Conservation (phyloP, 176 grass and related monocot species). For the Bonia amplexicaulis region DNA sequence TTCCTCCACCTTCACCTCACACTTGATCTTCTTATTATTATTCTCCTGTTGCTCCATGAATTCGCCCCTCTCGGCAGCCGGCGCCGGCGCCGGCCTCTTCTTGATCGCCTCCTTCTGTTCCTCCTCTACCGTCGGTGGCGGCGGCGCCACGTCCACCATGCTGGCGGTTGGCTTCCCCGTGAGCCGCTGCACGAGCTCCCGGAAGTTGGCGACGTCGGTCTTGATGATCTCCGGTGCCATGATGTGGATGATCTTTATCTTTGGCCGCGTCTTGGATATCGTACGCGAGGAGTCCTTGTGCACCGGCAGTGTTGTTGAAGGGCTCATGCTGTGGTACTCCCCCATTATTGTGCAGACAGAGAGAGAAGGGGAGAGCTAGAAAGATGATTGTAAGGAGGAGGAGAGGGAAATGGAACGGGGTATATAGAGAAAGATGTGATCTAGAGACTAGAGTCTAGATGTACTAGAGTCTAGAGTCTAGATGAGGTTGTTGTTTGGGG, state of each 20-base stretch:
- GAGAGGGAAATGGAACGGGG: background rate
- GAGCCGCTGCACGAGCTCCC: constrained; percentile 79
- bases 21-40: constrained; percentile 43
- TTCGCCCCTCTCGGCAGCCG: background rate
- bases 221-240: constrained; percentile 86
- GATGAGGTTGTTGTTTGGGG: background rate
- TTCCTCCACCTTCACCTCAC: constrained; percentile 54
- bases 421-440: background rate
- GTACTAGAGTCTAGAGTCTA: background rate
- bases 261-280: constrained; percentile 35
- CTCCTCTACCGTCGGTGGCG: background rate
- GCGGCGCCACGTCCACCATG: background rate
- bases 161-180: constrained; percentile 41
- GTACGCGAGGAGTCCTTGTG: background rate
- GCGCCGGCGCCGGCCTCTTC: constrained; percentile 19
- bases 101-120: background rate
- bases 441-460: background rate
- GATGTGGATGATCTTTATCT: constrained; percentile 77
- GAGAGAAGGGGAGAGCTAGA: background rate
- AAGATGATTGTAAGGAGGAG: background rate
- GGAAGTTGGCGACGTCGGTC: constrained; percentile 77
- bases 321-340: constrained; percentile 27
- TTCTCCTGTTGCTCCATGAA: constrained; percentile 4
- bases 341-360: constrained; percentile 5
- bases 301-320: background rate